Evolutionary conservation across 2,329 filamentous ascomycete species (phyloP).

Genomic region (Nothophoma quercina): DNA sequence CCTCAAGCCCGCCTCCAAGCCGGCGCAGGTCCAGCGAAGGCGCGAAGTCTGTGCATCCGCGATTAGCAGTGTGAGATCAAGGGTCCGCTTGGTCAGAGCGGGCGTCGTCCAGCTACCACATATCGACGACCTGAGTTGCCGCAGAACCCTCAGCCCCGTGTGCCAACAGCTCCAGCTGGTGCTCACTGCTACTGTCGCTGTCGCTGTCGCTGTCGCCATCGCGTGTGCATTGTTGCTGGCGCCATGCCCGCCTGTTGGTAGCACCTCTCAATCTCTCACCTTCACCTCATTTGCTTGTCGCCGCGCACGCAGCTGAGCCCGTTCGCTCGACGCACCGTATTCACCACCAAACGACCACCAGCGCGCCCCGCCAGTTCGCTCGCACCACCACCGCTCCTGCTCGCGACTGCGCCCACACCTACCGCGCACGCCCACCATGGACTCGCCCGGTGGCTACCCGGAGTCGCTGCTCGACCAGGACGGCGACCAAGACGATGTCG

Average conservation of each 20-base stretch:
- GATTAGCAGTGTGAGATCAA: constrained; percentile 14
- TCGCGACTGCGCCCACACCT: constrained; percentile 10
- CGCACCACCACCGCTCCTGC: constrained; percentile 4
- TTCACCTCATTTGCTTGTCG: constrained; percentile 6
- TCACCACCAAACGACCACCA: constrained; percentile 9
- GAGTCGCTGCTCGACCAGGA: constrained; percentile 58
- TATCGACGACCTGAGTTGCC: constrained; percentile 11
- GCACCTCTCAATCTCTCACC: constrained; percentile 1
- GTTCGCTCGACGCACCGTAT: constrained; percentile 5
- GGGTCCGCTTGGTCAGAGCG: constrained; percentile 14
- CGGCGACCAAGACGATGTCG: constrained; percentile 54
- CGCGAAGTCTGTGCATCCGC: constrained; percentile 16
- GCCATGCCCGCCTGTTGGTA: constrained; percentile 13
- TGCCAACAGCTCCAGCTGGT: constrained; percentile 1
- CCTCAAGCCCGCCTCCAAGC: constrained; percentile 2
- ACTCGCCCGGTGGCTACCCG: constrained; percentile 62
- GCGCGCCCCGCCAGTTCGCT: constrained; percentile 6
- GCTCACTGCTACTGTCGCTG: constrained; percentile 2
- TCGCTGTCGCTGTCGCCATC: neutral
- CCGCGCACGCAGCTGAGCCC: constrained; percentile 10
- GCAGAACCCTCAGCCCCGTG: constrained; percentile 4
- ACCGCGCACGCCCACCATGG: constrained; percentile 51
- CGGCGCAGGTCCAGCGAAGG: constrained; percentile 12
- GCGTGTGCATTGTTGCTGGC: constrained; percentile 13
- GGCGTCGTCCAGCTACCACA: constrained; percentile 13